phyloP scores from a whole-genome alignment of 2,329 filamentous ascomycete genomes.

The Monilinia aucupariae region DNA sequence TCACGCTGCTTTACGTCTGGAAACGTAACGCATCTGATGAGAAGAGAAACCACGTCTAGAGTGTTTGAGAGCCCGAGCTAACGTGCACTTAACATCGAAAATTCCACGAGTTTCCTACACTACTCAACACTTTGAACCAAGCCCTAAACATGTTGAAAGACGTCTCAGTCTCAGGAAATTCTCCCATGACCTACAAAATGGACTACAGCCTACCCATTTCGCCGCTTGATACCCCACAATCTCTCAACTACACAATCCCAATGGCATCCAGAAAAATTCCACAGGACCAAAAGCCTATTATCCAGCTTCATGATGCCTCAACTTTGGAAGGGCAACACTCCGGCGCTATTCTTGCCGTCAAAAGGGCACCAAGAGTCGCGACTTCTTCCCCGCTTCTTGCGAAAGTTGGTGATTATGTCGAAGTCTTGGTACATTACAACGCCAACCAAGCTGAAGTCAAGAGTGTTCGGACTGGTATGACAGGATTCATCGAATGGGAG shows the following conservation, averaged over 20 bases:
- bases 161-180: not conserved
- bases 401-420: constrained; percentile 10
- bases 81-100: not conserved
- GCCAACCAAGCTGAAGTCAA: not conserved
- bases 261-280: not conserved
- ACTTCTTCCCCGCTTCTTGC: not conserved
- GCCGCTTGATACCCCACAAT: not conserved
- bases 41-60: not conserved
- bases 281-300: not conserved
- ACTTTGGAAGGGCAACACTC: not conserved
- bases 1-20: not conserved
- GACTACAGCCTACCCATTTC: not conserved
- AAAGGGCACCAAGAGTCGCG: not conserved
- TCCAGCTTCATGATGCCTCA: not conserved
- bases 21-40: not conserved
- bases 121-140: not conserved
- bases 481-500: constrained; percentile 1
- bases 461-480: constrained; percentile 10
- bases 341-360: constrained; percentile 4
- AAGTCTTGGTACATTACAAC: not conserved
- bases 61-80: not conserved
- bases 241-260: not conserved
- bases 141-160: not conserved
- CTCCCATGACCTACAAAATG: not conserved
- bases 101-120: not conserved